Percentiles rank a stretch among this genome's conserved stretches.
Conservation (phyloP, 495 filamentous ascomycete species). For the Podospora sp. region DNA sequence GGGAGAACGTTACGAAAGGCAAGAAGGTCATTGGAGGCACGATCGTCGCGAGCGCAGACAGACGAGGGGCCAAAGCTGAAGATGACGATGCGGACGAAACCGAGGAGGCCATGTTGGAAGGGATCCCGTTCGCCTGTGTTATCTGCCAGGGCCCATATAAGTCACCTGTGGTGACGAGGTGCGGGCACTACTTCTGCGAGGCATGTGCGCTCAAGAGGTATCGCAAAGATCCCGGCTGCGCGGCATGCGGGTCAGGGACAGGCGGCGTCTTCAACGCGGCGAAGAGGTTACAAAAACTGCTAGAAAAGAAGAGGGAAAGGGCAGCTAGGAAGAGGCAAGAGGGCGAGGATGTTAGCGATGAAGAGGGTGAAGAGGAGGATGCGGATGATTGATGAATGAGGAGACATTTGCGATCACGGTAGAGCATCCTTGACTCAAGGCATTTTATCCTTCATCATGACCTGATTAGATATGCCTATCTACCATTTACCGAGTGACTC, state of each 20-base stretch:
- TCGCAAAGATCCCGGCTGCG: constrained; percentile 75
- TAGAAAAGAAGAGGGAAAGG: constrained; percentile 81
- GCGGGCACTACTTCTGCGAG: constrained; percentile 96
- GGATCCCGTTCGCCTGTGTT: constrained; percentile 94
- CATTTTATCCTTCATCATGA: background rate
- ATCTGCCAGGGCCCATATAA: constrained; percentile 84
- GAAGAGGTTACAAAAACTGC: constrained; percentile 75
- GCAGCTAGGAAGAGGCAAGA: constrained; percentile 67
- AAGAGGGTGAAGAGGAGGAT: constrained; percentile 12
- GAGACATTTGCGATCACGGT: background rate
- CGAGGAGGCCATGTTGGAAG: constrained; percentile 77
- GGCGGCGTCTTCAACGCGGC: constrained; percentile 88
- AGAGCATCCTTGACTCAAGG: background rate
- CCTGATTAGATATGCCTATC: background rate
- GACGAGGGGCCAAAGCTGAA: constrained; percentile 42
- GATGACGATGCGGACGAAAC: constrained; percentile 48
- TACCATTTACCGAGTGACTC: background rate
- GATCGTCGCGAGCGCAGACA: constrained; percentile 62
- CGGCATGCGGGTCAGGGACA: constrained; percentile 81
- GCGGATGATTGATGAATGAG: background rate
- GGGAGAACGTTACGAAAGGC: constrained; percentile 81
- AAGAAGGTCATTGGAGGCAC: constrained; percentile 67
- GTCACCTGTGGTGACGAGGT: constrained; percentile 82
- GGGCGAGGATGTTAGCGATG: constrained; percentile 65
- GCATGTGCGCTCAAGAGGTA: constrained; percentile 83